Percentiles rank a stretch among this genome's conserved stretches.
Conservation (phyloP, 2,329 filamentous ascomycete genomes). For the Sordariomycetes sp. region DNA sequence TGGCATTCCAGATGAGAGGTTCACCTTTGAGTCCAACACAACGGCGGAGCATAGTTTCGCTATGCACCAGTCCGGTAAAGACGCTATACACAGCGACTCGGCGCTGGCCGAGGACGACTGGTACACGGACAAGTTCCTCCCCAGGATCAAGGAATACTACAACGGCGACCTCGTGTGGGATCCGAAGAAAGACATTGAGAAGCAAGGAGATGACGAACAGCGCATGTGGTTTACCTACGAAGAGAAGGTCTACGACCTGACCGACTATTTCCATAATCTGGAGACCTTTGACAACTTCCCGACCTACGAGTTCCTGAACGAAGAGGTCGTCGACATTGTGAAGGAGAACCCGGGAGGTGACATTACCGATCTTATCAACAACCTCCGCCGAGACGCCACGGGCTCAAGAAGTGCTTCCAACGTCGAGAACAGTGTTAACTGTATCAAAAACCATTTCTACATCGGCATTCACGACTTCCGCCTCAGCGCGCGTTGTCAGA, state of each 20-base stretch:
- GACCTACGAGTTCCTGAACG: slow-evolving; percentile 63
- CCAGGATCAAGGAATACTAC: slow-evolving; percentile 74
- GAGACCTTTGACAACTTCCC: slow-evolving; percentile 41
- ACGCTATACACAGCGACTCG: slow-evolving; percentile 43
- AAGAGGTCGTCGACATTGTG: slow-evolving; percentile 55
- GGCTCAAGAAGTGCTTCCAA: slow-evolving; percentile 40
- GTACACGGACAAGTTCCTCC: slow-evolving; percentile 67
- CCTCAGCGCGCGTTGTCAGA: slow-evolving; percentile 60
- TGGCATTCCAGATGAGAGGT: slow-evolving; percentile 41
- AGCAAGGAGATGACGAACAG: slow-evolving; percentile 54
- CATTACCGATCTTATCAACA: slow-evolving; percentile 56
- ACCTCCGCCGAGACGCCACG: slow-evolving; percentile 33
- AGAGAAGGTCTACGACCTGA: slow-evolving; percentile 74
- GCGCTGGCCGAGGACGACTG: slow-evolving; percentile 55
- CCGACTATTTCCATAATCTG: slow-evolving; percentile 78
- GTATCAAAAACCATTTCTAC: slow-evolving; percentile 76
- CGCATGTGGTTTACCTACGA: slow-evolving; percentile 75
- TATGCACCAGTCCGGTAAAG: slow-evolving; percentile 60
- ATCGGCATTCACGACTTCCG: slow-evolving; percentile 80
- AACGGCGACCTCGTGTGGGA: slow-evolving; percentile 77
- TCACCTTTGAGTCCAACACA: slow-evolving; percentile 52
- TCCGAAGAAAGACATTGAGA: slow-evolving; percentile 38
- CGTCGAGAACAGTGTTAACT: slow-evolving; percentile 58
- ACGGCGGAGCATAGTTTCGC: slow-evolving; percentile 46
- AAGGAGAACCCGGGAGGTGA: slow-evolving; percentile 70